phyloP scores from a whole-genome alignment of 306 rosid genomes.

The Fragaria ananassa region DNA sequence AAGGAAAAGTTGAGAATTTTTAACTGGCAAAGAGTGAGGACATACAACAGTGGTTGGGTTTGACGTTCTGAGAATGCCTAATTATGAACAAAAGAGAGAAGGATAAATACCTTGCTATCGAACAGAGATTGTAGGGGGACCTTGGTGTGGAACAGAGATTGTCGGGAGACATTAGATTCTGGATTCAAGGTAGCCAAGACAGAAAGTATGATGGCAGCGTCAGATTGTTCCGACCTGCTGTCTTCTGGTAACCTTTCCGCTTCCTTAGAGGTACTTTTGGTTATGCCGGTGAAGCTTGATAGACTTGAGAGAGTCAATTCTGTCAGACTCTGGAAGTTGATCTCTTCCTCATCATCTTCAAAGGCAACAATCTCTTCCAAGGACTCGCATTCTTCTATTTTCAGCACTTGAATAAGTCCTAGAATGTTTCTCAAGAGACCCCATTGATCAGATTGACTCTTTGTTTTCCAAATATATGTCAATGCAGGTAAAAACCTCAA shows the following conservation, averaged over 20 bases:
- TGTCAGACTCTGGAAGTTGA: not conserved
- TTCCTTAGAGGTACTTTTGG: not conserved
- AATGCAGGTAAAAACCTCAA: not conserved
- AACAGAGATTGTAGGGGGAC: too few relatives aligned
- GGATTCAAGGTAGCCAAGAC: too few relatives aligned
- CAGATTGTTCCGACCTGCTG: too few relatives aligned
- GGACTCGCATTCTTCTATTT: not conserved
- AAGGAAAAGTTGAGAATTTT: too few relatives aligned
- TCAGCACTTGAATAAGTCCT: not conserved
- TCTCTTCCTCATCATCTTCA: not conserved
- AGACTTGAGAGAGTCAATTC: not conserved
- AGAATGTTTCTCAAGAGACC: not conserved
- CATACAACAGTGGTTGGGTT: too few relatives aligned
- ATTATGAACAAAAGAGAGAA: not conserved
- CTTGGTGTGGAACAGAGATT: not conserved
- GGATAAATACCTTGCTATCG: not conserved
- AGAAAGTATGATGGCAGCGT: too few relatives aligned
- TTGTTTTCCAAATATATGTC: not conserved
- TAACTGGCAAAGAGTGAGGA: too few relatives aligned
- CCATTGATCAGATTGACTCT: not conserved
- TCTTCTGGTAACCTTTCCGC: too few relatives aligned
- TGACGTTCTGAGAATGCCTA: too few relatives aligned
- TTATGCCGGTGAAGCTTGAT: not conserved
- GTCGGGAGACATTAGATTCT: too few relatives aligned
- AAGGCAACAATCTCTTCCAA: not conserved